Evolutionary conservation across 345 rosid genomes (phyloP).

Genomic region (Camelina hispida): DNA sequence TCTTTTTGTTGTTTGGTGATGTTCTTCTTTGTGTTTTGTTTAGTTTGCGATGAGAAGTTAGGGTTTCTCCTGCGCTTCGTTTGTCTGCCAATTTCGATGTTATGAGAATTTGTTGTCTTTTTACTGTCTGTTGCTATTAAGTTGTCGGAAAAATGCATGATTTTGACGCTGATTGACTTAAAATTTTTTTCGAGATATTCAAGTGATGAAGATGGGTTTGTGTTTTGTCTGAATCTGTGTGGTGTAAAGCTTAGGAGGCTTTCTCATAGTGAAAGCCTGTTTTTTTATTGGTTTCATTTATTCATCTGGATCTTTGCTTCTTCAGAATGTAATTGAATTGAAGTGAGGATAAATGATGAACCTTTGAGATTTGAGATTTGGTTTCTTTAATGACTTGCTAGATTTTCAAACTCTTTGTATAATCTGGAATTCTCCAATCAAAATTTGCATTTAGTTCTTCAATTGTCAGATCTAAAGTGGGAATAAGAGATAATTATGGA

Average conservation of each 20-base stretch:
- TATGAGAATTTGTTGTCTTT: constrained; percentile 10
- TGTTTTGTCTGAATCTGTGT: constrained; percentile 21
- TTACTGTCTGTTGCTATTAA: not conserved
- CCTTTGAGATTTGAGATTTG: constrained; percentile 30
- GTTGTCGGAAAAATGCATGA: not conserved
- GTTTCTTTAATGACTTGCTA: not conserved
- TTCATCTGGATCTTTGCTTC: constrained; percentile 31
- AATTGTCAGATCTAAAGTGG: constrained; percentile 19
- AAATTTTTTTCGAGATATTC: not conserved
- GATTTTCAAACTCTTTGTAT: not conserved
- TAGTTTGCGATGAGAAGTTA: constrained; percentile 28
- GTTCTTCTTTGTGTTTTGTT: not conserved
- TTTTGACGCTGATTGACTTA: constrained; percentile 21
- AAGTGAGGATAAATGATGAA: constrained; percentile 23
- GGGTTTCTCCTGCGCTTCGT: constrained; percentile 36
- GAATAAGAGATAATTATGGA: constrained; percentile 4
- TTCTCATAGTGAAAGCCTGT: not conserved
- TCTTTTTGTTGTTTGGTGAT: not conserved
- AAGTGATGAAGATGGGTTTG: constrained; percentile 1
- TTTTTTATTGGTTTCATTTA: constrained; percentile 22
- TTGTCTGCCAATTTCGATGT: constrained; percentile 4
- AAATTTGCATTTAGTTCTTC: not conserved
- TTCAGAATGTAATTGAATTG: constrained; percentile 4
- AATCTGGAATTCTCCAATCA: not conserved
- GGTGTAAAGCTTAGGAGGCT: constrained; percentile 8